Evolutionary conservation across 106 monocot genomes (phyloP), one percentile per base, ranked within the genome.

Genomic region (Platanthera guangdongensis): DNA sequence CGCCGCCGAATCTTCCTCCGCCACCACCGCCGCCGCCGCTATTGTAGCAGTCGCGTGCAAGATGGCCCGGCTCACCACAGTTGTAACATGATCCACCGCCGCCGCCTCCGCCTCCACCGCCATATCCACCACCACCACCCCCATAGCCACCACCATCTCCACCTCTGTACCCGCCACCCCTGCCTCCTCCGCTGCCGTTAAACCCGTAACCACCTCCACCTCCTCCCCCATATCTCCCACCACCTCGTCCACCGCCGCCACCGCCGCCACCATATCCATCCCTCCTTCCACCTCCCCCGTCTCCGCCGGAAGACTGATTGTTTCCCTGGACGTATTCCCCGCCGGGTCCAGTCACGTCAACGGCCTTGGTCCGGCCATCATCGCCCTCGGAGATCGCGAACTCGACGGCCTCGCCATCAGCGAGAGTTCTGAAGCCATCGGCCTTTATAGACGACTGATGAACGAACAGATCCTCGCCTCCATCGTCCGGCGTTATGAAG

Each of bases 81-180:
- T 79, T 84, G 75, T 86, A 89, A 48, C 89, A 86, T 14, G 68
- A 78, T 19, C 77, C 78, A 16, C 75, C 83, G 18, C 79, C 89
- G 6, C 73, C 79, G 1, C 76, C 79, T 3, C 75, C 70, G 4
- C 71, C 50, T 7, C 76, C 76, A 0, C 77, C 82, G 0, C 81
- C 71, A 0, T 57, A 69, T 0, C 76, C 71, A 10, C 82, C 77
- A 0, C 55, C 59, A 5, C 75, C 53, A 1, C 74, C 67, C 0
- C 59, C 28, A 10, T 75, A 67, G 0, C 80, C 80, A 13, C 80
- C 80, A 10, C 80, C 80, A 14, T 63, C 57, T 6, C 52, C 52
- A 5, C 79, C 79, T 2, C 78, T 59, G 16, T 11, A 21, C 2
- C 57, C 45, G 4, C 72, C 73, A 7, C 74, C 80, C 6, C 77